These are phyloP conservation scores for Botrytis fragariae DNA, from an alignment of 2,329 filamentous ascomycete genomes.

Conservation along the genomic window DNA sequence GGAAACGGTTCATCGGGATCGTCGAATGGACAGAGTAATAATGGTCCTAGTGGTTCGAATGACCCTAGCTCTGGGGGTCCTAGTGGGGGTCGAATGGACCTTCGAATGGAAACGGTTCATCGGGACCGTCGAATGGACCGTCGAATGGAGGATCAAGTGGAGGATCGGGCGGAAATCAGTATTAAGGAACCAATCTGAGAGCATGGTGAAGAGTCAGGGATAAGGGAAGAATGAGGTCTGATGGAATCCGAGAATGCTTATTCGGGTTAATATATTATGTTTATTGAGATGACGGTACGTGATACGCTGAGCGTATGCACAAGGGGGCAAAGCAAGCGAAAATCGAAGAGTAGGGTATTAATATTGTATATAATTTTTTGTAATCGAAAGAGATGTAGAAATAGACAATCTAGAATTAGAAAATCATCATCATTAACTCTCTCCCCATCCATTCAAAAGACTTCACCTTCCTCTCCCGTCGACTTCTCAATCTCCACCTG, in stretches of 20 bases:
- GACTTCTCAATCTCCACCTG: constrained; percentile 61
- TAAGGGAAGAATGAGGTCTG: neutral
- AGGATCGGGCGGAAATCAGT: neutral
- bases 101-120: too few species aligned
- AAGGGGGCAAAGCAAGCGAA: neutral
- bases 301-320: neutral
- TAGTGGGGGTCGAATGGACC: too few species aligned
- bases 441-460: constrained; percentile 48
- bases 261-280: neutral
- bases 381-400: neutral
- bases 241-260: neutral
- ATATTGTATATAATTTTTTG: neutral
- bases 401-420: neutral
- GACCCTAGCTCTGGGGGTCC: neutral
- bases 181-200: neutral
- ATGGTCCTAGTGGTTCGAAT: too few species aligned
- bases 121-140: neutral
- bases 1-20: too few species aligned
- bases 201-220: neutral
- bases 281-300: neutral
- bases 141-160: neutral
- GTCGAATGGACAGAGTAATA: too few species aligned
- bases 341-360: neutral
- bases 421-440: neutral
- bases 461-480: constrained; percentile 58